Conservation (phyloP, 306 rosid species). For the Prunus mira region DNA sequence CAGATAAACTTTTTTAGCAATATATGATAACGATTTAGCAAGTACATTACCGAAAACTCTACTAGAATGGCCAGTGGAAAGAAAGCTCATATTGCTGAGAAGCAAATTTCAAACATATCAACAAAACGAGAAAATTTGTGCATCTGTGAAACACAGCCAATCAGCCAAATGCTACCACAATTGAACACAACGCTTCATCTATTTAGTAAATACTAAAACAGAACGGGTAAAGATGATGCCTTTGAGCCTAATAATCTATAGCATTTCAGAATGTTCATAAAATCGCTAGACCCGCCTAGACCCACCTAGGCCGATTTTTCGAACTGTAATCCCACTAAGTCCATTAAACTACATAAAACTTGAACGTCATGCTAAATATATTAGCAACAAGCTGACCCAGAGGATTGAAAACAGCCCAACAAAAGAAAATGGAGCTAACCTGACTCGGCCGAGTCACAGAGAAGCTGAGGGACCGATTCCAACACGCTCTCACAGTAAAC, state of each 20-base stretch:
- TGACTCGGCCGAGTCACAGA: slow-evolving; percentile 28
- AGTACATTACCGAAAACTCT: neutral
- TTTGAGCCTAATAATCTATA: neutral
- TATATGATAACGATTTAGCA: neutral
- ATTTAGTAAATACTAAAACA: neutral
- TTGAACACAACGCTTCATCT: neutral
- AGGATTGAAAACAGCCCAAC: neutral
- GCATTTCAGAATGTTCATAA: no score
- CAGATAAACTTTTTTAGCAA: no score
- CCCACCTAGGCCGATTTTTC: no score
- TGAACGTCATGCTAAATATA: no score
- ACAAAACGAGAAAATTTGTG: neutral
- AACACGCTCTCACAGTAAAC: slow-evolving; percentile 74
- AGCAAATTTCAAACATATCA: neutral
- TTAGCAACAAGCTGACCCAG: neutral
- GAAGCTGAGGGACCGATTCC: slow-evolving; percentile 43
- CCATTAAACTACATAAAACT: no score
- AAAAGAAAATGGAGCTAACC: slow-evolving; percentile 9
- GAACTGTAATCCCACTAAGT: no score
- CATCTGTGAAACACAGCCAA: neutral
- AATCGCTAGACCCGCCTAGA: no score
- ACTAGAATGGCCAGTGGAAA: neutral
- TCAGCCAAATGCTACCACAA: neutral
- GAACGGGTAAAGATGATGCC: neutral
- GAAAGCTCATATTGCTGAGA: neutral